Conservation (phyloP, 768 basidiomycete genomes). For the Clavulina sp. region DNA sequence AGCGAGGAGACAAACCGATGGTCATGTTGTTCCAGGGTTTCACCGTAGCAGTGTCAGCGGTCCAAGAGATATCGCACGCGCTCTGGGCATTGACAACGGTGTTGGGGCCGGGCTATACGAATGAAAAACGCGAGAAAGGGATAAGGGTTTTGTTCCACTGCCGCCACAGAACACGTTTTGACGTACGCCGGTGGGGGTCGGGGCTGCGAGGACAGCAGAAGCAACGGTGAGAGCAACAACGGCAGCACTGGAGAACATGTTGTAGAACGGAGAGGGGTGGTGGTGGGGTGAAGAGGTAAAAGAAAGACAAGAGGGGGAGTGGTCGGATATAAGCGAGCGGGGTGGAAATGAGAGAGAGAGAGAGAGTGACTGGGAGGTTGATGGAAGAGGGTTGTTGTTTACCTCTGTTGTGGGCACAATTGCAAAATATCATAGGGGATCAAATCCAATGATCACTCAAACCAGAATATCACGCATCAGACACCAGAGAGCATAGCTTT, state of each 20-base stretch:
- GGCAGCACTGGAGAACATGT: conserved; percentile 1
- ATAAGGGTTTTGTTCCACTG: neutral
- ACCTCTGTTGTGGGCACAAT: too few relatives aligned
- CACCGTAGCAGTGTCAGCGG: conserved; percentile 24
- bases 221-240: conserved; percentile 8
- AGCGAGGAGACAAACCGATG: neutral
- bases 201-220: conserved; percentile 20
- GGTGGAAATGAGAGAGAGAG: too few relatives aligned
- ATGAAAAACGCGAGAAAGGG: neutral
- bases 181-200: conserved; percentile 27
- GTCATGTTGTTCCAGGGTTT: conserved; percentile 47
- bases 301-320: too few relatives aligned
- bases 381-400: too few relatives aligned
- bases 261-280: too few relatives aligned
- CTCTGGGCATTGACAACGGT: conserved; percentile 41
- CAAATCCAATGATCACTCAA: too few relatives aligned
- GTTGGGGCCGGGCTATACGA: conserved; percentile 21
- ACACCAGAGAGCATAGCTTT: too few relatives aligned
- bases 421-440: too few relatives aligned
- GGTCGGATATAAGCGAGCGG: too few relatives aligned
- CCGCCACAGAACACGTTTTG: neutral
- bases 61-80: conserved; percentile 42
- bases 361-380: too few relatives aligned
- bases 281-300: too few relatives aligned
- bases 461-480: too few relatives aligned